Evolutionary conservation across 2,329 filamentous ascomycete species (phyloP), one percentile per base, ranked within the genome.

Genomic region (Pseudopithomyces chartarum): DNA sequence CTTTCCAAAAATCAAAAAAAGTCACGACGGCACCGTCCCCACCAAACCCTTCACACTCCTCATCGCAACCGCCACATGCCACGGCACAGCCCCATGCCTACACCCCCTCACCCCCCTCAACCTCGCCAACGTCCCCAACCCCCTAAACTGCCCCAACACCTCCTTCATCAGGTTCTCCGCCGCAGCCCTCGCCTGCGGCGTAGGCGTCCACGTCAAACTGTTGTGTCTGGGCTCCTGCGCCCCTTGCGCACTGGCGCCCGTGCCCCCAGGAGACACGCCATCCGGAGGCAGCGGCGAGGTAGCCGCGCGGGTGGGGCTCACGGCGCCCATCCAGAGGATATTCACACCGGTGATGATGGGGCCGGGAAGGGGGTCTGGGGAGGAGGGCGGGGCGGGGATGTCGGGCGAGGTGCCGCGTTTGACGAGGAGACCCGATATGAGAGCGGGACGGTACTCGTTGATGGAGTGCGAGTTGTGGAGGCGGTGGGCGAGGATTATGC

Each of bases 61-160:
- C 74, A 89, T 84, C 2, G 87, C 90, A 17, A 85, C 88, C 12
- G 86, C 88, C 57, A 94, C 79, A 79, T 94, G 91, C 89, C 90
- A 91, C 17, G 91, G 91, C 65, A 90, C 78, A n/a, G 87, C 81
- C 15, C 77, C 78, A 67, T 87, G 86, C 47, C 78, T 81, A 52
- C 58, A 86, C 79, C 58, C 81, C 75, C 66, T 86, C 82, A 67
- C 87, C 79, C 66, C 89, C 58, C 88, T 84, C 20, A 87, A 84
- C 60, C 86, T 82, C 1, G 89, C 90, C 64, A 95, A 70, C 17
- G 90, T 85, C 0, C 87, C 87, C 59, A 95, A 71, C 0, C 84
- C 86, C 42, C 90, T 78, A 68, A 89, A 94, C 71, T 88, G 85
- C 29, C 79, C 82, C 55, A 95, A 70, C 71, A 91, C 86, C 70